Evolutionary conservation across 23 red algal genomes (phyloP), one percentile per base, ranked within the genome.

Genomic region (Chondrus crispus): DNA sequence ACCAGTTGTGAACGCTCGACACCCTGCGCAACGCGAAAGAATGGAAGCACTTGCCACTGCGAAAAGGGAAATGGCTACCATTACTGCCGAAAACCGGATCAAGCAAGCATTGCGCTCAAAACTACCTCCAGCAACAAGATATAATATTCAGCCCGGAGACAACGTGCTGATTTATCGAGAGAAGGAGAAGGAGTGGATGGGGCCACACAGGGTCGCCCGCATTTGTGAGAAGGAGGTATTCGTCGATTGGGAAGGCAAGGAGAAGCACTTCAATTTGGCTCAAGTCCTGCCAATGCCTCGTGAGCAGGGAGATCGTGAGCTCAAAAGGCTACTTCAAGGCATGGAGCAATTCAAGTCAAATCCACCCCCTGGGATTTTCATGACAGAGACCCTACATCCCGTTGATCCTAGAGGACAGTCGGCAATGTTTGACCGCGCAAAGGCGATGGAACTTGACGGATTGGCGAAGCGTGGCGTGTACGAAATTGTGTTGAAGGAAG

Each of bases 401-500:
- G 0, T 22, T 66, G 60, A 66, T 66, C 60, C 60, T 22, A 22
- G 35, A 66, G 60, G 1, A 32, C 60, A 66, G 35, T 10, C 26
- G 14, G 9, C 71, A 36, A 26, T 26, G 9, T 47, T 76, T 76
- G 71, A 41, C 24, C 1, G 10, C 28, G 78, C 78, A 0, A 83
- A 83, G 40, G 11, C 26, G n/a, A 62, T 26, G 28, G 78, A 82
- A 62, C 78, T 82, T 20, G 20, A 52, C 24, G 51, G 51, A 26
- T 62, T 82, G 28, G n/a, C 41, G 45, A 26, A 62, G 40, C 24
- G 46, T 9, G 44, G 78, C 46, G 51, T 60, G 20, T 82, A 8
- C 45, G 24, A 82, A 82, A 45, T 82, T 7, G 78, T 82, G 3
- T 7, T 51, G 6, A 82, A 82, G 52, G 78, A 82, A 51, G 78